Base-by-base conservation (phyloP, 495 filamentous ascomycete genomes). In the Apodospora peruviana region DNA sequence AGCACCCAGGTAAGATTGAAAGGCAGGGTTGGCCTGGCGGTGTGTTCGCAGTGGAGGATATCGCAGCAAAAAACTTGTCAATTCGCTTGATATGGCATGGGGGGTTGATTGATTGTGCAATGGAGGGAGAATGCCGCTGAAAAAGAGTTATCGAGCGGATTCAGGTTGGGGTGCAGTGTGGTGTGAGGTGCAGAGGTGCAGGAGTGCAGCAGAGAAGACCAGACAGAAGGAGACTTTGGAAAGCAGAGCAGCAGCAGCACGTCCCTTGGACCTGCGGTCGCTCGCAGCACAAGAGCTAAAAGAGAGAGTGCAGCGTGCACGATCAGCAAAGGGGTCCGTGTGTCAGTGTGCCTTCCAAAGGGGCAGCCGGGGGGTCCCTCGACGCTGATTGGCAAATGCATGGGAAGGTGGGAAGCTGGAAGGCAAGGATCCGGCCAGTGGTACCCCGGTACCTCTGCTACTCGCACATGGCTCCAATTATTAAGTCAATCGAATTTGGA, bases 291-390 rank as follows among this genome's bases (percentile, higher is more conserved):
- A 14, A 7, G 14, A 7, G 27, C 27, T 32, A 32, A 32, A 32
- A 32, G 14, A 32, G 14, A 35, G 32, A 35, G 32, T n/a, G 11
- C 32, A n/a, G 32, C 11, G 32, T 35, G 32, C 32, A 35, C 32
- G 32, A 35, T 35, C 32, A 35, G 32, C 32, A 35, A 40, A 40
- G 37, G 37, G 37, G 37, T 40, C 37, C 37, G 37, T 40, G 37
- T 14, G 12, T 17, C 37, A 10, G 11, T 35, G 8, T 40, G n/a
- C 14, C 14, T 3, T 10, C 18, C 12, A 40, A 14, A 9, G 37
- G 14, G 18, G 14, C 9, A 40, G 14, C 14, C 37, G n/a, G 37
- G 37, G 37, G 37, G 37, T 10, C 9, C 5, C 18, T 40, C 37
- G 8, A 8, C 37, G 14, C 37, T 40, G 37, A 40, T 40, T 40